A percentile compares a stretch with the other conserved stretches of the same genome.
These are phyloP conservation scores for Amanita molliuscula DNA, from an alignment of 768 basidiomycete species.

Conservation along the genomic window DNA sequence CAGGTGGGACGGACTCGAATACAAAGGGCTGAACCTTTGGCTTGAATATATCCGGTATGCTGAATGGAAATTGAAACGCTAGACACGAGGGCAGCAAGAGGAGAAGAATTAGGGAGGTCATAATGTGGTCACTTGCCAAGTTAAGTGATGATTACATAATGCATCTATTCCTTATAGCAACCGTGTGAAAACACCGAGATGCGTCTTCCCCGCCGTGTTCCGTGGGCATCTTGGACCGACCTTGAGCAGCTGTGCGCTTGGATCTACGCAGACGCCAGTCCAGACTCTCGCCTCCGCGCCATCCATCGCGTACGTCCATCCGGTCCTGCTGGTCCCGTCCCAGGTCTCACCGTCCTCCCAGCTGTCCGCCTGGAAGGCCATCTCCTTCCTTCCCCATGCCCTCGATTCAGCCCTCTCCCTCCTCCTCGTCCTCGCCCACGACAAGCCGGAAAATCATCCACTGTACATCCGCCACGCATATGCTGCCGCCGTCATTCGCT, in stretches of 20 bases:
- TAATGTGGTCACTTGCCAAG: neutral
- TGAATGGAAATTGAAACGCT: constrained; percentile 44
- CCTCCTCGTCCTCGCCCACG: constrained; percentile 48
- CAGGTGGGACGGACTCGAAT: constrained; percentile 10
- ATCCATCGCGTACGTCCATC: constrained; percentile 48
- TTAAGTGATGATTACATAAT: neutral
- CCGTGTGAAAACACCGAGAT: constrained; percentile 22
- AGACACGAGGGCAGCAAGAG: constrained; percentile 21
- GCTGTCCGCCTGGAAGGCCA: constrained; percentile 76
- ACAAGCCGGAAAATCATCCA: constrained; percentile 25
- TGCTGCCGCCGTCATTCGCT: constrained; percentile 71
- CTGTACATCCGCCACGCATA: constrained; percentile 67
- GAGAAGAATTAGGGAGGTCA: constrained; percentile 15
- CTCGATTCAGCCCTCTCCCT: constrained; percentile 64
- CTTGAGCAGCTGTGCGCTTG: constrained; percentile 68
- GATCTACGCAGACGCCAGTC: constrained; percentile 57
- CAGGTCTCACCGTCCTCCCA: constrained; percentile 17
- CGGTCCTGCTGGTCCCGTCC: neutral
- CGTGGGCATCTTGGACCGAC: constrained; percentile 63
- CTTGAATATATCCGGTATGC: constrained; percentile 41
- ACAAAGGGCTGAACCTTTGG: constrained; percentile 15
- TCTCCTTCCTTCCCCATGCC: constrained; percentile 70
- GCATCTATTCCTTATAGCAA: neutral
- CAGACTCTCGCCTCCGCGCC: constrained; percentile 44
- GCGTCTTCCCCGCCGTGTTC: constrained; percentile 71